These are phyloP conservation scores for Lentinus tigrinus DNA, from an alignment of 768 basidiomycete genomes.

Conservation along the genomic window DNA sequence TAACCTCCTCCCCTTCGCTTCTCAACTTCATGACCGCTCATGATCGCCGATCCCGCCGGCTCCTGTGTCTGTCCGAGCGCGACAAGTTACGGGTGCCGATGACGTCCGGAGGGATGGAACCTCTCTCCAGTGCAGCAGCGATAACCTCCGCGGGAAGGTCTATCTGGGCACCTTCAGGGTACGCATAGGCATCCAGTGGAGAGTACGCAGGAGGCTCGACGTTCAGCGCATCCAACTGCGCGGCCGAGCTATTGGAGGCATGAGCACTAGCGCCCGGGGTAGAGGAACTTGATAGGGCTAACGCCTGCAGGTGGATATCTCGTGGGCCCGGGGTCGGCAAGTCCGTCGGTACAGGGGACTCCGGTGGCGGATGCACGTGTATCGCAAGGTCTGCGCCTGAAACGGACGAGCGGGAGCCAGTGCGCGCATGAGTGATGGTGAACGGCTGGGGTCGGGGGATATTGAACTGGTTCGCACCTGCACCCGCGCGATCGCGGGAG, in stretches of 20 bases:
- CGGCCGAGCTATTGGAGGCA: constrained; percentile 11
- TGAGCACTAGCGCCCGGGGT: constrained; percentile 8
- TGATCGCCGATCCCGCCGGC: constrained; percentile 35
- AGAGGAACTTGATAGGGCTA: constrained; percentile 32
- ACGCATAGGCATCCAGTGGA: constrained; percentile 81
- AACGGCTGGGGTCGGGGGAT: constrained; percentile 60
- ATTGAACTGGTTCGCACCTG: constrained; percentile 87
- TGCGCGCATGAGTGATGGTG: constrained; percentile 30
- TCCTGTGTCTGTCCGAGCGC: constrained; percentile 45
- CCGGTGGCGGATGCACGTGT: constrained; percentile 75
- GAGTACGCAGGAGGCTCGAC: constrained; percentile 85
- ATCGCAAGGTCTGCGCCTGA: constrained; percentile 66
- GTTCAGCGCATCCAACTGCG: constrained; percentile 32
- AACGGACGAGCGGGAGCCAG: constrained; percentile 31
- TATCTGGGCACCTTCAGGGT: constrained; percentile 87
- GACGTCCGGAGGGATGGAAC: constrained; percentile 55
- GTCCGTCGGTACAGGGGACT: constrained; percentile 76
- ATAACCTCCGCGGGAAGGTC: constrained; percentile 93
- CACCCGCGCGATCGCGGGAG: constrained; percentile 41
- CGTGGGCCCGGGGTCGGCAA: constrained; percentile 82
- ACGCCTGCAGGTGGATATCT: constrained; percentile 79
- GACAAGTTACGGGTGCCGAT: constrained; percentile 37
- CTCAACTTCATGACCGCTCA: constrained; percentile 8
- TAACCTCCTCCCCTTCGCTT: background rate
- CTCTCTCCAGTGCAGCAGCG: constrained; percentile 81